Evolutionary conservation across 2,329 filamentous ascomycete species (phyloP), one percentile per base, ranked within the genome.

Genomic region (Cryphonectria parasitica): DNA sequence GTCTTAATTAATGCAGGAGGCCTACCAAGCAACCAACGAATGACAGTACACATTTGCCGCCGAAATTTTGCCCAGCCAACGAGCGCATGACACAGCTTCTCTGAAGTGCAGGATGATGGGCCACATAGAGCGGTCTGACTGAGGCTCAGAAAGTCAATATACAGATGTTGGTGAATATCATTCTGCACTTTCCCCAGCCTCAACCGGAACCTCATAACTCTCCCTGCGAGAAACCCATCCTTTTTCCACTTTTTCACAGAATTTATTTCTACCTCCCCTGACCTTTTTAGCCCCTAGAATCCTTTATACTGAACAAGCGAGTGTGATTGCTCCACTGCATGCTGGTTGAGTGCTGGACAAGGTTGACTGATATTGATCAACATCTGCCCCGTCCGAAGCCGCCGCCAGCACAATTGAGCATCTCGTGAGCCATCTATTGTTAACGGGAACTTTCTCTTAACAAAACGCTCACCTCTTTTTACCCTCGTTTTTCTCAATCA

Each of bases 1-100:
- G 75, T 77, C 31, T 77, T 22, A 60, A 54, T 28, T 41, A 52
- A 66, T 68, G 71, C 68, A 60, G 54, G 71, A 71, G 69, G 66
- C 69, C 71, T 62, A 45, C 68, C 43, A 22, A 31, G 52, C 34
- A 60, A 41, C n/a, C 49, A 54, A 61, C 65, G 45, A 72, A 54
- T 68, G 34, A 17, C 43, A 25, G 8, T 3, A 19, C 43, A 11
- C 25, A 15, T 6, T 63, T 34, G 15, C 49, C 43, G n/a, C 45
- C 25, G 25, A 31, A 43, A 11, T 31, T 3, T 39, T 34, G 36
- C 15, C 4, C 64, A 66, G 64, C 58, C 31, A 61, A 61, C 58
- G 34, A 39, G 5, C 19, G 31, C 58, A n/a, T 39, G 58, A 61
- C 58, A 61, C 31, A 36, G 22, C 31, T 39, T 39, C 5, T 39